Evolutionary conservation across 768 basidiomycete species (phyloP), one percentile per base, ranked within the genome.

Genomic region (Myochromella boudieri): DNA sequence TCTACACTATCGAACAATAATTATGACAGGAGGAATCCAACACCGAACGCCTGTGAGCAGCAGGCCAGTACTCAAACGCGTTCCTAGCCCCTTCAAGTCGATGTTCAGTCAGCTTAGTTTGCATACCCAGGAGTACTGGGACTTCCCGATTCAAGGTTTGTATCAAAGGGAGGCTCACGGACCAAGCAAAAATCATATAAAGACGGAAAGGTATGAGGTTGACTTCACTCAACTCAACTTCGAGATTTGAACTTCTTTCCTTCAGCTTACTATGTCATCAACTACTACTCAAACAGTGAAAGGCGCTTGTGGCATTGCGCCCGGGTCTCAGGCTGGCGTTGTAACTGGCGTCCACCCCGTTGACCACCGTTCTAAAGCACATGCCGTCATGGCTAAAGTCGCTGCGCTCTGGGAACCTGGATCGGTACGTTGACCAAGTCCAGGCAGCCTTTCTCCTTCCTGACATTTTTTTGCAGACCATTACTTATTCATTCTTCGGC

Each of bases 401-500:
- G 5, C 20, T 7, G 10, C 4, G 11, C 37, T 39, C 14, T 39
- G 37, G 37, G 37, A 39, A 3, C 21, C 21, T 14, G 37, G 24
- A 12, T 25, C 20, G 22, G 37, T 39, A 39, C 21, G 37, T 39
- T 25, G 14, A 5, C 10, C 25, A 15, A 14, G 4, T 39, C 21
- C 6, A 6, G 21, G 3, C 10, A 39, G 15, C 21, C 5, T n/a
- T 8, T 12, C 6, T 4, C 8, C 12, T 39, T 11, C 21, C n/a
- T n/a, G 12, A 39, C 15, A 20, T 20, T 17, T 10, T 15, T 20
- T 22, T 24, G 1, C 24, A 48, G 47, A 37, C 9, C 1, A 37
- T 48, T 10, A 31, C 28, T 28, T 44, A 49, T 41, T 53, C 51
- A 1, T 59, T 43, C 47, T 34, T 49, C 20, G 49, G 43, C 8